A percentile compares a stretch with the other conserved stretches of the same genome.
phyloP scores from a whole-genome alignment of 768 basidiomycete species.

The Lactarius trivialis region DNA sequence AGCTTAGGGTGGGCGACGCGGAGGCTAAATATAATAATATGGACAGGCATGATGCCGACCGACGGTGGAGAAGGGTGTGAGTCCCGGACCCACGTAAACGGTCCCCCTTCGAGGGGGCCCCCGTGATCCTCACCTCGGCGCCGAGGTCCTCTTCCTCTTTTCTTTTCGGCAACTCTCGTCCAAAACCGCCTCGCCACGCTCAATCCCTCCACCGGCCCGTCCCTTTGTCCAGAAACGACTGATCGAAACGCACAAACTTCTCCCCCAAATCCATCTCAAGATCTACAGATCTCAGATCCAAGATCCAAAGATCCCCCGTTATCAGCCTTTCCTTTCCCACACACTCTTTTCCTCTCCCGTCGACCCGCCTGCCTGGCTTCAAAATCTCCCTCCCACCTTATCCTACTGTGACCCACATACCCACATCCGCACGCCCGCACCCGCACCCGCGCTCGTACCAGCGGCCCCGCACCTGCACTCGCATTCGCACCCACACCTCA shows the following conservation, averaged over 20 bases:
- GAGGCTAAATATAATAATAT: conserved; percentile 28
- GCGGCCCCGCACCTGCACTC: too few species aligned
- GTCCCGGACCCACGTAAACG: conserved; percentile 21
- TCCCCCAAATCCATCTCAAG: conserved; percentile 25
- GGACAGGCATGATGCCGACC: conserved; percentile 31
- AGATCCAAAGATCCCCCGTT: conserved; percentile 15
- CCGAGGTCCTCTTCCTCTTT: conserved; percentile 32
- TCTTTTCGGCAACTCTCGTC: conserved; percentile 30
- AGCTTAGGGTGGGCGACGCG: conserved; percentile 29
- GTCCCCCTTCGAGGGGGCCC: conserved; percentile 16
- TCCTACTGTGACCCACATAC: background rate
- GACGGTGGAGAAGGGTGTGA: conserved; percentile 36
- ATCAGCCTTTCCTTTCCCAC: conserved; percentile 21
- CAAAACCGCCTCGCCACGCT: conserved; percentile 24
- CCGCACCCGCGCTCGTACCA: background rate
- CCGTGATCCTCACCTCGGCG: conserved; percentile 34
- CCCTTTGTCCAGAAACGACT: conserved; percentile 26
- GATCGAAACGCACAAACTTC: conserved; percentile 22
- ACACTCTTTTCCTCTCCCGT: conserved; percentile 3
- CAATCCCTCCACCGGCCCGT: conserved; percentile 28
- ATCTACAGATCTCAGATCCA: conserved; percentile 22
- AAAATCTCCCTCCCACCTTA: conserved; percentile 2
- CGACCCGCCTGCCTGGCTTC: background rate
- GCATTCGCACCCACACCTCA: background rate
- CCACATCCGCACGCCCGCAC: background rate